These are phyloP conservation scores for Leucosporidium creatinivorum DNA, from an alignment of 768 basidiomycete genomes.

Conservation along the genomic window DNA sequence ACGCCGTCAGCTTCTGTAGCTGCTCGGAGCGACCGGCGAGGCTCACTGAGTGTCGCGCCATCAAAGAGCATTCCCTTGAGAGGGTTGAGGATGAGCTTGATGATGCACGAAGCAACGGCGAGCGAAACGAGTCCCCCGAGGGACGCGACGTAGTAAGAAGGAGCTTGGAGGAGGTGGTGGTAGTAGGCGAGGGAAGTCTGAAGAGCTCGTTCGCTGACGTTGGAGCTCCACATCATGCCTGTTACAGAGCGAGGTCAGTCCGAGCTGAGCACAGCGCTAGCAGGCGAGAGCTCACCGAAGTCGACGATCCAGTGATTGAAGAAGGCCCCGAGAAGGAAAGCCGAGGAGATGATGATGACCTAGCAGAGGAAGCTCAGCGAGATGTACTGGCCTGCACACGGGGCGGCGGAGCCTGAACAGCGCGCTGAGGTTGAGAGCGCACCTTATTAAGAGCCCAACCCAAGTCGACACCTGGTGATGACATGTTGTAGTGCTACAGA, in stretches of 20 bases:
- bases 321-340: conserved; percentile 20
- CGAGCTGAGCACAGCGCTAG: neutral
- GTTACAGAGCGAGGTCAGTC: neutral
- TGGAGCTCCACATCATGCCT: conserved; percentile 16
- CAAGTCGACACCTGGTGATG: too few species aligned
- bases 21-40: too few species aligned
- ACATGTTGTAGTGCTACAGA: too few species aligned
- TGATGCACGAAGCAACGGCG: neutral
- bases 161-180: conserved; percentile 11
- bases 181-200: conserved; percentile 22
- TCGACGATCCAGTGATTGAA: conserved; percentile 20
- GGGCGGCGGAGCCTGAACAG: too few species aligned
- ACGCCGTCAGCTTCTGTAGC: too few species aligned
- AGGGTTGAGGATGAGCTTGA: conserved; percentile 18
- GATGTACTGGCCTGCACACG: too few species aligned
- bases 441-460: too few species aligned
- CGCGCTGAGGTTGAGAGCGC: too few species aligned
- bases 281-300: neutral
- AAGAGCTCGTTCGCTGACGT: neutral
- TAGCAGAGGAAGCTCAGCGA: neutral
- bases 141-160: conserved; percentile 11
- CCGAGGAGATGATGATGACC: conserved; percentile 12
- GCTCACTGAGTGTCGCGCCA: conserved; percentile 22
- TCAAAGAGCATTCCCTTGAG: conserved; percentile 21
- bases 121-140: neutral